Conservation (phyloP, 2,329 filamentous ascomycete genomes). For the Venturiaceae sp. region DNA sequence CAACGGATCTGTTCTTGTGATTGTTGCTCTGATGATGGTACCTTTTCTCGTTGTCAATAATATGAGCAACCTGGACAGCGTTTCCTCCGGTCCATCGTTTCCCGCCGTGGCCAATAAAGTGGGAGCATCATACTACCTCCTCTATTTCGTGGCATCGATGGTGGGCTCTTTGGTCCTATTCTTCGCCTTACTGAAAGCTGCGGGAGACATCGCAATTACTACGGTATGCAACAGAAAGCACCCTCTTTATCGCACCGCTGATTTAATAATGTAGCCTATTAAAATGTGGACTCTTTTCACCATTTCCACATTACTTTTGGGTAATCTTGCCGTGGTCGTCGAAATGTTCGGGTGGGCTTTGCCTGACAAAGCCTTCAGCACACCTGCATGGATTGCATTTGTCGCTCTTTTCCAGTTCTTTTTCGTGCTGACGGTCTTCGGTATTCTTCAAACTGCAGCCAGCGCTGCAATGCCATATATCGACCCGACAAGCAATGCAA, state of each 20-base stretch:
- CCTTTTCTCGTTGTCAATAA: not conserved
- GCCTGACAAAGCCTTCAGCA: not conserved
- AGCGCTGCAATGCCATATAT: not conserved
- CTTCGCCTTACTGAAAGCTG: not conserved
- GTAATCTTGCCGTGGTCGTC: not conserved
- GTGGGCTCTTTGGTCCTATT: not conserved
- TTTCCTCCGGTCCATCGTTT: not conserved
- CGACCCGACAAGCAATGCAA: not conserved
- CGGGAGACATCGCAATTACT: not conserved
- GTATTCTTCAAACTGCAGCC: not conserved
- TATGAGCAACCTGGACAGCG: not conserved
- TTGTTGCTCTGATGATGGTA: not conserved
- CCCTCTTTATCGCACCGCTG: not conserved
- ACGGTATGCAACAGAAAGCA: not conserved
- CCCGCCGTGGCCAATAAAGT: not conserved
- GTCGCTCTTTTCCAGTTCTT: constrained; percentile 1
- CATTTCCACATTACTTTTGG: not conserved
- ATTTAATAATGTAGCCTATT: not conserved
- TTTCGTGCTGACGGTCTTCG: not conserved
- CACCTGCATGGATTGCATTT: not conserved
- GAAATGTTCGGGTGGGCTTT: not conserved
- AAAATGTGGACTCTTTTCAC: constrained; percentile 1
- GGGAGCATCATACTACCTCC: not conserved
- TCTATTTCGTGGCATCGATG: not conserved
- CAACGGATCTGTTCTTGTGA: not conserved